Evolutionary conservation across 257 asterid genomes (phyloP).

Genomic region (Salvia miltiorrhiza): DNA sequence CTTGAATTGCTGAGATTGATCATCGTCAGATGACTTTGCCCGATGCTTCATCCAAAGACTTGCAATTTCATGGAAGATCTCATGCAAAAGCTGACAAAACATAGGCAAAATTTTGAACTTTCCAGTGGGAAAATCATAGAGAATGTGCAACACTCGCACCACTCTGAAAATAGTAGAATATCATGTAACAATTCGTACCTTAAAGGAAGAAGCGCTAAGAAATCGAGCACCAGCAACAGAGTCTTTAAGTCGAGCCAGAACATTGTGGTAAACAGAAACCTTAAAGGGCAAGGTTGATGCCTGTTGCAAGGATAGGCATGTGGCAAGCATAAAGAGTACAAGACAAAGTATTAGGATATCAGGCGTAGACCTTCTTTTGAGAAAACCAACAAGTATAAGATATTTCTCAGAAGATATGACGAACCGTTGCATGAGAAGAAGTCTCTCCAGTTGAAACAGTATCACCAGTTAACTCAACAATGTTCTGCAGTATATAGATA

Average conservation of each 20-base stretch:
- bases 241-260: slow-evolving; percentile 55
- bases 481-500: slow-evolving; percentile 44
- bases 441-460: slow-evolving; percentile 20
- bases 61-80: slow-evolving; percentile 61
- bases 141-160: background rate
- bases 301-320: slow-evolving; percentile 26
- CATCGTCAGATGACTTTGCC: slow-evolving; percentile 44
- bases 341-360: background rate
- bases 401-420: slow-evolving; percentile 9
- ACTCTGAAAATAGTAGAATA: background rate
- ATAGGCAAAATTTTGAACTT: slow-evolving; percentile 22
- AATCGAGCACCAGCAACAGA: slow-evolving; percentile 54
- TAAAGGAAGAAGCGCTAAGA: slow-evolving; percentile 52
- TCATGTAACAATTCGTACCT: slow-evolving; percentile 36
- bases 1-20: slow-evolving; percentile 51
- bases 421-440: slow-evolving; percentile 38
- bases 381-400: background rate
- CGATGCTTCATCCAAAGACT: slow-evolving; percentile 69
- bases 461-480: slow-evolving; percentile 24
- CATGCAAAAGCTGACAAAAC: slow-evolving; percentile 52
- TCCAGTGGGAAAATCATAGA: slow-evolving; percentile 6
- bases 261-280: slow-evolving; percentile 54
- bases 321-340: slow-evolving; percentile 1
- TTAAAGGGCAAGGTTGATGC: slow-evolving; percentile 46
- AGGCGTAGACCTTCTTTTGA: background rate